These are phyloP conservation scores for Sarcodon sp. DNA, from an alignment of 768 basidiomycete genomes.

Conservation along the genomic window DNA sequence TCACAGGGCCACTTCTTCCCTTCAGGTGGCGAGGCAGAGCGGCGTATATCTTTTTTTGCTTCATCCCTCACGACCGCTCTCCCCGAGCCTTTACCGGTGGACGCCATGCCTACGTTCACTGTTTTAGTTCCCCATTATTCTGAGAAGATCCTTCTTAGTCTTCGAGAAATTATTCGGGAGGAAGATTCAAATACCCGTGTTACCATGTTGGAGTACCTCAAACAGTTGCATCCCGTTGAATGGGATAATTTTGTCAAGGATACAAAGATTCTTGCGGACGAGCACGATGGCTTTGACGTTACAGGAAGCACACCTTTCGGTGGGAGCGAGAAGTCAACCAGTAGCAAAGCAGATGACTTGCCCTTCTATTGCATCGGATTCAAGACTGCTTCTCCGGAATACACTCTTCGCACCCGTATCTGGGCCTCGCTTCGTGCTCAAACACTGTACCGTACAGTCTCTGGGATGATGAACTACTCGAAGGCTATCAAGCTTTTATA, in stretches of 20 bases:
- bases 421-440: conserved; percentile 98
- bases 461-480: conserved; percentile 99
- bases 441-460: conserved; percentile 96
- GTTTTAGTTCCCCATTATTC: conserved; percentile 98
- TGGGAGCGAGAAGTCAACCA: conserved; percentile 57
- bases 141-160: conserved; percentile 93
- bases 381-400: conserved; percentile 98
- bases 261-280: conserved; percentile 96
- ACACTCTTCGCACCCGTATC: conserved; percentile 96
- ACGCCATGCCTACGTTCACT: conserved; percentile 99
- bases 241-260: conserved; percentile 99
- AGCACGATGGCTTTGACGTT: conserved; percentile 48
- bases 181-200: conserved; percentile 96
- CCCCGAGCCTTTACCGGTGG: conserved; percentile 90
- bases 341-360: conserved; percentile 72
- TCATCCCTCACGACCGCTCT: conserved; percentile 93
- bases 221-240: conserved; percentile 95
- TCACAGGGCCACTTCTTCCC: conserved; percentile 87
- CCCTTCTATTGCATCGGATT: conserved; percentile 99
- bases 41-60: conserved; percentile 97
- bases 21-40: conserved; percentile 85
- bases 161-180: conserved; percentile 96
- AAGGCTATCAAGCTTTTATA: conserved; percentile 99
- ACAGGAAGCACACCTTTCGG: conserved; percentile 23
- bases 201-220: conserved; percentile 93